Evolutionary conservation across 2,329 filamentous ascomycete species (phyloP), one percentile per base, ranked within the genome.

Genomic region (Cercospora brassicicola): DNA sequence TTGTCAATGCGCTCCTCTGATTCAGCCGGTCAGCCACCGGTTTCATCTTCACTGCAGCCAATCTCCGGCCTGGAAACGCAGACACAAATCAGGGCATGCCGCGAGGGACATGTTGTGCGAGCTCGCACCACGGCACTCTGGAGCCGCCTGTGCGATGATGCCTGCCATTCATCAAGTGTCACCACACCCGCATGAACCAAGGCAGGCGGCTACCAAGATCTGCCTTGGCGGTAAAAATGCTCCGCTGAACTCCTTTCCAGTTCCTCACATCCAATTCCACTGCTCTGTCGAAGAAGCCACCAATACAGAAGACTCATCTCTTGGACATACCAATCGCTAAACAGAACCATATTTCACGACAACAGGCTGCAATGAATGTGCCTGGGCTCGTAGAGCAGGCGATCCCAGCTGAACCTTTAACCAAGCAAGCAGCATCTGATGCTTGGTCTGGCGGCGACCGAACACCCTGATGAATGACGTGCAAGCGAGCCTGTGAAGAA

Each of bases 401-500:
- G 67, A 39, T 51, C 56, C 64, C 69, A 81, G 71, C 69, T 79
- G 77, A 62, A 56, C 67, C 59, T 75, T 82, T 68, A 97, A 79
- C 92, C 92, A 97, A 33, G 77, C 78, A 66, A 97, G 79, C 13
- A 94, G 84, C 31, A 80, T 80, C 4, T 75, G 76, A 78, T 93
- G 92, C 64, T 84, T 86, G 36, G 90, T 89, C 83, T 96, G 93
- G 78, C 90, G 92, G 73, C 84, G 85, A 59, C 79, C 78, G 73
- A 97, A 83, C 30, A 95, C 89, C 62, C 84, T 81, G 56, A 82
- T 78, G 74, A 96, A 96, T 4, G 93, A 92, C 30, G 83, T 83
- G 62, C 89, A 88, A 0, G 89, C 90, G 67, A 94, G 82, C 83
- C 89, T 91, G 69, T 56, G 11, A 28, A 8, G 2, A 65, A 1